Conservation (phyloP, 164 flowering plant species). For the Tetracentron sinense region DNA sequence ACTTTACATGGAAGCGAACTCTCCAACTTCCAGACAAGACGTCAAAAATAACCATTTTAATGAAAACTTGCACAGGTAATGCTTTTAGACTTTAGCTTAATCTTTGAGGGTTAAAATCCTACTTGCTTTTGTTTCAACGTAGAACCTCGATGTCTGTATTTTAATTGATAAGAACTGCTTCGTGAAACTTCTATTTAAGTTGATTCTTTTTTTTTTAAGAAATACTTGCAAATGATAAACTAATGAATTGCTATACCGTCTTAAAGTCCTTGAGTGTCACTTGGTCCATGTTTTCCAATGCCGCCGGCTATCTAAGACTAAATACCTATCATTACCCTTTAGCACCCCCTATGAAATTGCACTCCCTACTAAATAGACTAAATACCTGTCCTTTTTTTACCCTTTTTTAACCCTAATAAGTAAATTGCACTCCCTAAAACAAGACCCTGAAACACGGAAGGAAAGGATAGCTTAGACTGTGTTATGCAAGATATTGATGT, state of each 20-base stretch:
- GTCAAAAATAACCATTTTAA: slow-evolving; percentile 47
- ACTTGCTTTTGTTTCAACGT: not conserved
- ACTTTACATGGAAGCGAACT: slow-evolving; percentile 34
- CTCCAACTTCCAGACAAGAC: slow-evolving; percentile 25
- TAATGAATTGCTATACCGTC: not conserved
- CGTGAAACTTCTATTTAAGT: slow-evolving; percentile 4
- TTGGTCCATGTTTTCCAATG: not conserved
- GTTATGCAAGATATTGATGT: too few species aligned
- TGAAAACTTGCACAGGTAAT: slow-evolving; percentile 83
- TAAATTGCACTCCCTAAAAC: too few species aligned
- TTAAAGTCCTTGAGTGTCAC: not conserved
- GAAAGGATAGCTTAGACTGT: too few species aligned
- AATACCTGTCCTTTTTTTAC: too few species aligned
- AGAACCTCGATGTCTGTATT: not conserved
- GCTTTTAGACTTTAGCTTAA: not conserved
- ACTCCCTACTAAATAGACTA: too few species aligned
- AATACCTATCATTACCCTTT: too few species aligned
- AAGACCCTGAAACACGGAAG: too few species aligned
- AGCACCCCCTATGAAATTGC: too few species aligned
- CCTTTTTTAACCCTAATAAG: too few species aligned
- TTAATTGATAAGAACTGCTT: not conserved
- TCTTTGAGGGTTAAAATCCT: not conserved
- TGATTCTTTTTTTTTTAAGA: not conserved
- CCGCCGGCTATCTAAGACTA: too few species aligned
- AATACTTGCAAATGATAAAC: not conserved